Conservation (phyloP, 1,139 yeast genomes). For the Debaryomyces robertsiae region DNA sequence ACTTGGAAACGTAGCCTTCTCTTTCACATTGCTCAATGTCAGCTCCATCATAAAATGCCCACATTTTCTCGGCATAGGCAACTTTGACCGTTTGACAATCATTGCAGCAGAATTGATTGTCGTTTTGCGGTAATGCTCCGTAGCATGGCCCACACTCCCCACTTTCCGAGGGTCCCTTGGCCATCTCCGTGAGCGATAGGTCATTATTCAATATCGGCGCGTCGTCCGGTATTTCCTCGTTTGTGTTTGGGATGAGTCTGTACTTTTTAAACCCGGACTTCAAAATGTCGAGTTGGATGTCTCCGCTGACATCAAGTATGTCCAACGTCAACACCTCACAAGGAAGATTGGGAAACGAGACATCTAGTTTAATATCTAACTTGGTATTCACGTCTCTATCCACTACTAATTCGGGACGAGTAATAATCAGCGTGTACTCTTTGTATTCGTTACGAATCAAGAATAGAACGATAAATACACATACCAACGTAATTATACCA, state of each 20-base stretch:
- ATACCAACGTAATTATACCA: constrained; percentile 78
- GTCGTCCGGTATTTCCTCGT: constrained; percentile 35
- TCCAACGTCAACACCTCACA: constrained; percentile 61
- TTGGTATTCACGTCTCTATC: constrained; percentile 81
- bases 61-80: constrained; percentile 74
- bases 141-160: constrained; percentile 63
- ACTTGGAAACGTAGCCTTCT: constrained; percentile 74
- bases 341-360: constrained; percentile 81
- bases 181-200: constrained; percentile 33
- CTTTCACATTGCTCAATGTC: constrained; percentile 86
- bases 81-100: constrained; percentile 77
- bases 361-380: constrained; percentile 76
- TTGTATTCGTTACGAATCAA: constrained; percentile 74
- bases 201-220: constrained; percentile 31
- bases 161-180: constrained; percentile 41
- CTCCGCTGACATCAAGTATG: constrained; percentile 83
- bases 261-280: constrained; percentile 72
- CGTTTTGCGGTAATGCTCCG: constrained; percentile 72
- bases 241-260: constrained; percentile 50
- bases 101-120: constrained; percentile 75
- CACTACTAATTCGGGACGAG: constrained; percentile 82
- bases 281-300: constrained; percentile 70
- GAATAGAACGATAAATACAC: constrained; percentile 62
- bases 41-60: constrained; percentile 91
- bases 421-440: constrained; percentile 67